Evolutionary conservation across 2,329 filamentous ascomycete species (phyloP), one percentile per base, ranked within the genome.

Genomic region (Zasmidium cellare): DNA sequence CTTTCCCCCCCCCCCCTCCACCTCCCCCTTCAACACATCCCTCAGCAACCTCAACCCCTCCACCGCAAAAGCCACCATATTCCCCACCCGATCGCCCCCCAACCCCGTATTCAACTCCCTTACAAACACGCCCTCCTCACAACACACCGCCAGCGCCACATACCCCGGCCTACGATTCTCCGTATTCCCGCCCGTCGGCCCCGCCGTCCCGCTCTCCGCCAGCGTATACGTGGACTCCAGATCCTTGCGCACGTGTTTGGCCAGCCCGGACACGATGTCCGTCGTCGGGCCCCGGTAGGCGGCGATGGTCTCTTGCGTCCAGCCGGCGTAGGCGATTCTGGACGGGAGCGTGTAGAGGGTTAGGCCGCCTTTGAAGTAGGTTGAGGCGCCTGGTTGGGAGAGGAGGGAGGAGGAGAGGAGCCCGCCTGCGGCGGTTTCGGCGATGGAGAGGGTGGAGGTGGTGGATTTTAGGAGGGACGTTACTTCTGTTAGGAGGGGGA

Each of bases 371-470:
- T 80, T 79, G 76, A 85, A 88, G 69, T 84, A 78, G 14, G 72
- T 70, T 5, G 79, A 83, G 18, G 85, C 84, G 38, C 85, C 85
- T 0, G 85, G 82, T 16, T 76, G 79, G 55, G 82, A 80, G 57
- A 88, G 80, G 19, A 88, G 74, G 45, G 81, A 77, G 23, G 83
- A 80, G 48, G 82, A 85, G 57, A 87, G 82, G 25, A 88, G 77
- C 14, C 85, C 85, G 31, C 85, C 85, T 9, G 85, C 82, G 49
- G 84, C 85, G 19, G 85, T 87, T 71, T 87, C 85, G 53, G 83
- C 85, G 38, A 87, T 80, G 57, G 80, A 82, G 62, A 87, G 77
- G 31, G 79, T 85, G 67, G 86, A 81, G 59, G 80, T 77, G 55
- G 79, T 79, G 46, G 80, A 75, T 63, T 80, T 82, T 41, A 87